A percentile compares a stretch with the other conserved stretches of the same genome.
These are phyloP conservation scores for Saussurea involucrata DNA, from an alignment of 129 eudicot genomes.

Conservation along the genomic window DNA sequence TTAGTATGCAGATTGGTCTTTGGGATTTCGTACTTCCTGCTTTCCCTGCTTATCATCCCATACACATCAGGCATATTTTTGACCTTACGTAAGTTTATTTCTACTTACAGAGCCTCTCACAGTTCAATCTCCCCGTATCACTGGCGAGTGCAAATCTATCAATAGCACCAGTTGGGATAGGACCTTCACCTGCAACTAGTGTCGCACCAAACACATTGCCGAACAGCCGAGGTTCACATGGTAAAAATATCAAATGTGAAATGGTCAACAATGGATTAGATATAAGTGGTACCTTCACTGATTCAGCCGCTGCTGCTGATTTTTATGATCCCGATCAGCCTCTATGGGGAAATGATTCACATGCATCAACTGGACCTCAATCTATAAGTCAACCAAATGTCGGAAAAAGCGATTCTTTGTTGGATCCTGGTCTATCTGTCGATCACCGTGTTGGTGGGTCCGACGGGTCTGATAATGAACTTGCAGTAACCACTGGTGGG, in stretches of 20 bases:
- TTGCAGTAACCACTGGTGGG: conserved; percentile 19
- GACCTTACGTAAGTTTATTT: background rate
- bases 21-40: background rate
- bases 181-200: conserved; percentile 42
- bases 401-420: conserved; percentile 28
- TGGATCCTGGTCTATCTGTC: conserved; percentile 42
- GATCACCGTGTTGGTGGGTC: conserved; percentile 21
- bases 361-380: conserved; percentile 41
- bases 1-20: background rate
- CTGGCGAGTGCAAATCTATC: conserved; percentile 52
- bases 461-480: conserved; percentile 44
- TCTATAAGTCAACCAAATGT: conserved; percentile 33
- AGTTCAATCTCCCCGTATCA: conserved; percentile 83
- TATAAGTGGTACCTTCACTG: conserved; percentile 30
- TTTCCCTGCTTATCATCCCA: conserved; percentile 2
- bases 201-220: conserved; percentile 38
- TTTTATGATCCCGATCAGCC: conserved; percentile 95
- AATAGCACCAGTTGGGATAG: conserved; percentile 56
- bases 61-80: background rate
- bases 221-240: conserved; percentile 39
- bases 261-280: conserved; percentile 31
- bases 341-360: conserved; percentile 65
- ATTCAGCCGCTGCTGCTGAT: conserved; percentile 54
- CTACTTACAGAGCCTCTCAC: conserved; percentile 76
- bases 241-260: conserved; percentile 30